A percentile compares a stretch with the other conserved stretches of the same genome.
These are phyloP conservation scores for Aureobasidium uvarum DNA, from an alignment of 2,329 filamentous ascomycete species.

Conservation along the genomic window DNA sequence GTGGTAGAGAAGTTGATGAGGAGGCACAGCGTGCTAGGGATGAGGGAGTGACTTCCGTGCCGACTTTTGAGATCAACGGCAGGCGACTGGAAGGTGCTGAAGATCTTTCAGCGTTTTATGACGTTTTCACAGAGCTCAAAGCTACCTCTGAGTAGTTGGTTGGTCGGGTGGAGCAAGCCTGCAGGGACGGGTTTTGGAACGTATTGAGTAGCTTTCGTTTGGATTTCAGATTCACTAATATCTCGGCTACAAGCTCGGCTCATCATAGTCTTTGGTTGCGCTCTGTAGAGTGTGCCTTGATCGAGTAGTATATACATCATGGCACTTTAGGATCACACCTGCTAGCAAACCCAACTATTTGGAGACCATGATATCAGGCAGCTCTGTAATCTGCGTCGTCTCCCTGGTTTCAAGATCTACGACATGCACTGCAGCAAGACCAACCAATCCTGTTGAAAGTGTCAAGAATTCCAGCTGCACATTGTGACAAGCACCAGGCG, in stretches of 20 bases:
- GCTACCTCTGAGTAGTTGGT: no score
- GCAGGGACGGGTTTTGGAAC: no score
- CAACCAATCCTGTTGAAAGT: conserved; percentile 61
- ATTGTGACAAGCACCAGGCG: conserved; percentile 68
- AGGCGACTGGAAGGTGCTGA: neutral
- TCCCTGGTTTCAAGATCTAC: conserved; percentile 61
- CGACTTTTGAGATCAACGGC: conserved; percentile 9
- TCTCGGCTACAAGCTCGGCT: no score
- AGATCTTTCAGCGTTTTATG: neutral
- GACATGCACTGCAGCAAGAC: conserved; percentile 67
- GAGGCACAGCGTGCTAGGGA: neutral
- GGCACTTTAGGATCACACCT: no score
- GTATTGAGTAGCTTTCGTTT: no score
- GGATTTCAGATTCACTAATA: no score
- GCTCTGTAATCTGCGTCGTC: conserved; percentile 21
- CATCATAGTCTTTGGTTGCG: no score
- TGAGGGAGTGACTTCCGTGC: neutral
- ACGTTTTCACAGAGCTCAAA: neutral
- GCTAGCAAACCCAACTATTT: neutral
- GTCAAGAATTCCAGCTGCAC: conserved; percentile 71
- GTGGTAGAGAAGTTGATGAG: neutral
- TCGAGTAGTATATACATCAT: no score
- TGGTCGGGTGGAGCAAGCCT: no score
- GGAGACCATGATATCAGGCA: conserved; percentile 19
- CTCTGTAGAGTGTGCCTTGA: no score